A percentile compares a stretch with the other conserved stretches of the same genome.
Conservation (phyloP, 495 filamentous ascomycete genomes). For the Xylaria castorea region DNA sequence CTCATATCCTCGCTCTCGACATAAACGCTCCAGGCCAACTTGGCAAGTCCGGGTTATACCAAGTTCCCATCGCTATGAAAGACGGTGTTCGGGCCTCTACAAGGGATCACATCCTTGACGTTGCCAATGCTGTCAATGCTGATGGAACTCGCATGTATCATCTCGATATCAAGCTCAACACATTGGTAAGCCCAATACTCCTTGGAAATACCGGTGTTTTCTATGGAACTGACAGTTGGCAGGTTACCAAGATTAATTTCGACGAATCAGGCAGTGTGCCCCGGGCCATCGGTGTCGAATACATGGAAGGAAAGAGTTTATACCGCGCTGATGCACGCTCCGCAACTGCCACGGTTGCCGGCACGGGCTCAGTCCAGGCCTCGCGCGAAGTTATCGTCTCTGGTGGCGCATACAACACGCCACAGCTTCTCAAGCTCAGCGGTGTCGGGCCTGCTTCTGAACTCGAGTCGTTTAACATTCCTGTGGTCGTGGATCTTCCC, state of each 20-base stretch:
- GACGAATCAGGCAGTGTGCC: constrained; percentile 50
- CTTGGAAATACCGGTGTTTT: constrained; percentile 38
- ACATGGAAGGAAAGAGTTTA: constrained; percentile 63
- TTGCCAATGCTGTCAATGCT: constrained; percentile 55
- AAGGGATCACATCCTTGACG: constrained; percentile 60
- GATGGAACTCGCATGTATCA: constrained; percentile 63
- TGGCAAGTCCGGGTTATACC: constrained; percentile 50
- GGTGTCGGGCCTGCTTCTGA: constrained; percentile 63
- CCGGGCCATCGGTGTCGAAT: constrained; percentile 66
- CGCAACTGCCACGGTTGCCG: constrained; percentile 39
- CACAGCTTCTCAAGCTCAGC: constrained; percentile 68
- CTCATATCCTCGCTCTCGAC: constrained; percentile 49
- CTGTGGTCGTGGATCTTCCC: constrained; percentile 59
- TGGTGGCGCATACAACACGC: constrained; percentile 66
- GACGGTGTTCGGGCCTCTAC: constrained; percentile 56
- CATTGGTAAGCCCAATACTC: constrained; percentile 39
- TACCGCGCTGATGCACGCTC: constrained; percentile 63
- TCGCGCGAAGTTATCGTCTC: constrained; percentile 69
- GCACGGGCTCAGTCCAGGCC: constrained; percentile 52
- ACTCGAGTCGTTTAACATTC: constrained; percentile 55
- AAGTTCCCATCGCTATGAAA: constrained; percentile 49
- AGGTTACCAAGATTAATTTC: constrained; percentile 65
- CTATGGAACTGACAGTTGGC: constrained; percentile 46
- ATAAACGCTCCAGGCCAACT: constrained; percentile 50
- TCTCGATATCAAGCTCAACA: constrained; percentile 64